Base-by-base conservation (phyloP, 805 yeast species). In the Myxozyma sirexii region DNA sequence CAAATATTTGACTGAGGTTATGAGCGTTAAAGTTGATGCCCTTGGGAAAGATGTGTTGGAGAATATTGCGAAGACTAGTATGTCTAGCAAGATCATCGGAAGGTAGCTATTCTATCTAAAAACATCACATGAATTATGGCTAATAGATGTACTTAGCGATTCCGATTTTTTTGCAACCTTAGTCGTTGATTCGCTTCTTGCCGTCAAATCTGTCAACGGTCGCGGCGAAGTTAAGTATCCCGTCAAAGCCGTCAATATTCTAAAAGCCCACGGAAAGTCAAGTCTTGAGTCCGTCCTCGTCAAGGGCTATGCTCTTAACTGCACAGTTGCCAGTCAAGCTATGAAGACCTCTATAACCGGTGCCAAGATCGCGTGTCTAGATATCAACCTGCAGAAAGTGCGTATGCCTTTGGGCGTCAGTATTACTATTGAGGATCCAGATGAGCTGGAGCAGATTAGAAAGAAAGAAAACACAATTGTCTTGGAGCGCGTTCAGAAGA, bases 351-450 rank as follows among this genome's bases (percentile, higher is more conserved):
- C 81, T 53, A 78, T 91, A 48, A 74, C 62, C 65, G 75, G 81
- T 66, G 96, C 97, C 49, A 86, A 85, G 68, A 88, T 91, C 67
- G 97, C 97, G 2, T 84, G 90, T 67, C 80, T 91, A 70, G 97
- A 91, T 76, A 83, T 94, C 75, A 93, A 96, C 76, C 79, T 94
- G 71, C 99, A 96, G 74, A 93, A 92, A 74, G 94, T 97, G 1
- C 84, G 92, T 72, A 90, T 94, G 97, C 97, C 97, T 43, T 85
- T 94, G 85, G 99, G 99, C 56, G 98, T 94, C 54, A 96, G 91
- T 75, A 89, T 94, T 75, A 92, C 92, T 72, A 90, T 94, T 71
- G 96, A 90, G 69, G 97, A 94, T 74, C 99, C 99, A 43, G 97
- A 94, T 69, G 97, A 90, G 76, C 82, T 94, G 68, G 99, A 94